A percentile compares a stretch with the other conserved stretches of the same genome.
Conservation (phyloP, 2,329 filamentous ascomycete species). For the Colletotrichum agaves region DNA sequence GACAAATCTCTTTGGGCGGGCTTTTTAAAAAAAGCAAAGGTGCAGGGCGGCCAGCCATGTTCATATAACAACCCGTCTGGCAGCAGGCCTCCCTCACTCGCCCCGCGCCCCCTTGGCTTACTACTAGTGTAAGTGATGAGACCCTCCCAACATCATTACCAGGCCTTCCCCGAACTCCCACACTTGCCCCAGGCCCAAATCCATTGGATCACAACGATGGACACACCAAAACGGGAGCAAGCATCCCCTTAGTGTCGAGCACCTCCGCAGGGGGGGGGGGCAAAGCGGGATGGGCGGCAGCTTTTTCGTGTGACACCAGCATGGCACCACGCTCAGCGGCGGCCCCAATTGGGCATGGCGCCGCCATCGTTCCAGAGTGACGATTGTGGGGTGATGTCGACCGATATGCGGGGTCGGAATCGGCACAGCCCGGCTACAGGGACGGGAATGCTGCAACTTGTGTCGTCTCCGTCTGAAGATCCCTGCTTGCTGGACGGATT, state of each 20-base stretch:
- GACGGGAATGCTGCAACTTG: conserved; percentile 22
- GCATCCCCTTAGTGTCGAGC: conserved; percentile 8
- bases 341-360: conserved; percentile 33
- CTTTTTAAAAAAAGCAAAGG: conserved; percentile 10
- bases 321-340: conserved; percentile 33
- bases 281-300: conserved; percentile 34
- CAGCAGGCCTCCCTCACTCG: conserved; percentile 5
- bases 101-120: conserved; percentile 15
- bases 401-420: conserved; percentile 34
- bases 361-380: conserved; percentile 33
- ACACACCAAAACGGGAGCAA: conserved; percentile 1
- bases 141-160: conserved; percentile 9
- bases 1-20: conserved; percentile 8
- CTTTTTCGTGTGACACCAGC: conserved; percentile 26
- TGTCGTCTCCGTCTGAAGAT: conserved; percentile 20
- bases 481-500: not conserved
- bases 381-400: conserved; percentile 38
- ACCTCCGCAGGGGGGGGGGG: conserved; percentile 29
- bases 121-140: conserved; percentile 29
- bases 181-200: not conserved
- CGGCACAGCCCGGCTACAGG: conserved; percentile 36
- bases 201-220: conserved; percentile 12
- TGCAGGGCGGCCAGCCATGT: conserved; percentile 26
- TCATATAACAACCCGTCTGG: conserved; percentile 28
- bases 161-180: not conserved